Evolutionary conservation across 306 rosid genomes (phyloP), one percentile per base, ranked within the genome.

Genomic region (Benincasa hispida): DNA sequence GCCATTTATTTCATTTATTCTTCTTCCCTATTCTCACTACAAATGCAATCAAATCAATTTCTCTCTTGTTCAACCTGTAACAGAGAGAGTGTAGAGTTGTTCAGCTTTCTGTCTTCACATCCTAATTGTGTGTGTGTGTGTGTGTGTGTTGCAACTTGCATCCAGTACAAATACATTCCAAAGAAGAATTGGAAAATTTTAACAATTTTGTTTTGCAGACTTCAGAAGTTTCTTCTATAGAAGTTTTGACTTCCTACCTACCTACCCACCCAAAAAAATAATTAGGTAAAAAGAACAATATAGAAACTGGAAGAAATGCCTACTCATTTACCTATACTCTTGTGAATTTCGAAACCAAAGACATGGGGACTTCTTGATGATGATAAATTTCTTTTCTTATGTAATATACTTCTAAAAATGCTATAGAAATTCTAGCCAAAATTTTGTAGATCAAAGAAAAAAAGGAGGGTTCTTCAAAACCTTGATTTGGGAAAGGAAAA

Each of bases 151-250:
- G 72, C 25, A 32, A 60, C 42, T 66, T 66, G 53, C 51, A 67
- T 67, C 22, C n/a, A 27, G 28, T 24, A 48, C 60, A 57, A 47
- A 47, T 21, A 48, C 35, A 48, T 72, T 72, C 59, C 59, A 28
- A 27, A 50, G 59, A 15, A 72, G 22, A 72, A 48, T 70, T 42
- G 75, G 75, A 70, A 69, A 47, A 45, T 45, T 42, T 70, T 56
- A 70, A 47, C 57, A 70, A 24, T 70, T 47, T 42, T 25, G 55
- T 24, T 67, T 39, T 39, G 39, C 55, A 70, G 41, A 45, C 39
- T 45, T 70, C 39, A 70, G 75, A 47, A 45, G 75, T 24, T 69
- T 69, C 75, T 69, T 69, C 57, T 45, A 37, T 45, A 69, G 75
- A 47, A 45, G 56, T 25, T 17, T 45, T 69, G 74, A 68, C 74